Evolutionary conservation across 1,139 yeast species (phyloP), one percentile per base, ranked within the genome.

Genomic region (Chernovozyma sophiae-reginae): DNA sequence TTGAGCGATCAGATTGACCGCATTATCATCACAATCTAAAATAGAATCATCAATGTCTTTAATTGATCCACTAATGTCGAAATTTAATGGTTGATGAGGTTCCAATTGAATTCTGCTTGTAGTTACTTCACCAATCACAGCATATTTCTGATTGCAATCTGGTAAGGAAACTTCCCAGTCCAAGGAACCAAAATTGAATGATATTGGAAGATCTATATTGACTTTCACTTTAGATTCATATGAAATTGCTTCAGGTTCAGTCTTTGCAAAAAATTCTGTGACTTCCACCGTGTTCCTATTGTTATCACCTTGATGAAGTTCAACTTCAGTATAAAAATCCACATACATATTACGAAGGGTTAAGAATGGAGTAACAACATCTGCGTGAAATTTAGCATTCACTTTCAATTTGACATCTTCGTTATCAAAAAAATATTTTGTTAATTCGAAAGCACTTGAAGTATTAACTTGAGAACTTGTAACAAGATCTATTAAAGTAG

Each of bases 91-190:
- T 2, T 30, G 4, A 12, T 48, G 36, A 0, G 63, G 62, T 5
- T 32, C 30, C 11, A 61, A 38, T 1, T 23, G 15, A 16, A 58
- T 35, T 1, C 47, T 37, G 4, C 36, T 40, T 20, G 57, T 52
- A 19, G 33, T 30, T 63, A 65, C 60, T 2, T 40, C 25, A 1
- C 68, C 68, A 5, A 62, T 41, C 16, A 43, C 43, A 6, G 51
- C 43, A 15, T 52, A 47, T 2, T 48, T 32, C 2, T 34, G 31
- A 11, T 49, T 37, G 44, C 69, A 63, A 40, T 55, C 62, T 22
- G 49, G 46, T 4, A 65, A 36, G 12, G 51, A 44, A 3, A 64
- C 33, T 34, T 55, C 53, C 68, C 68, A 61, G 29, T 51, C 47
- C 13, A 62, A 51, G 3, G 49, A 22, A 2, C 43, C 51, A 2